phyloP scores from a whole-genome alignment of 2,329 filamentous ascomycete species.

The Xenoacremonium recifei region DNA sequence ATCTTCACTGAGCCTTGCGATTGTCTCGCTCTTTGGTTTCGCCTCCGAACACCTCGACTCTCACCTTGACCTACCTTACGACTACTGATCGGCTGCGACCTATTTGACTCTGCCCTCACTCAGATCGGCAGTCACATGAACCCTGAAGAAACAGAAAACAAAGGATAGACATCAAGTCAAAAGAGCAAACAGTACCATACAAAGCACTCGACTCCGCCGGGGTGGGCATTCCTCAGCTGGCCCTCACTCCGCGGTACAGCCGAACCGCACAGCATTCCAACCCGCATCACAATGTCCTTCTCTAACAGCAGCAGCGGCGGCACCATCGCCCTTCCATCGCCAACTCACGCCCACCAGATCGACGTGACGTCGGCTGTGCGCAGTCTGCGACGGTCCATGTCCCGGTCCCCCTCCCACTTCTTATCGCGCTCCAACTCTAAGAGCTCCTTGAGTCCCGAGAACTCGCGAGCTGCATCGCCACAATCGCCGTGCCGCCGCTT shows the following conservation, averaged over 20 bases:
- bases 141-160: too few species aligned
- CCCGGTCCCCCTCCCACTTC: slow-evolving; percentile 91
- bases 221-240: slow-evolving; percentile 28
- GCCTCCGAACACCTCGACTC: not conserved
- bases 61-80: not conserved
- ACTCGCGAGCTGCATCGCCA: slow-evolving; percentile 45
- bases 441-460: slow-evolving; percentile 45
- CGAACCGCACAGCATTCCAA: slow-evolving; percentile 27
- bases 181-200: too few species aligned
- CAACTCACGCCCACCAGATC: slow-evolving; percentile 77
- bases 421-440: slow-evolving; percentile 52
- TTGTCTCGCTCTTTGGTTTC: slow-evolving; percentile 8
- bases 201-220: too few species aligned
- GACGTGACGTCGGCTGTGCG: slow-evolving; percentile 80
- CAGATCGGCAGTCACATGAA: too few species aligned
- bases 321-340: slow-evolving; percentile 83
- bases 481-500: slow-evolving; percentile 52
- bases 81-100: too few species aligned
- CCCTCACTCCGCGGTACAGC: slow-evolving; percentile 22
- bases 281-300: slow-evolving; percentile 51
- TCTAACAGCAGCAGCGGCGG: slow-evolving; percentile 62
- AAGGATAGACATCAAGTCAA: too few species aligned
- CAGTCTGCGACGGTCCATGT: slow-evolving; percentile 82
- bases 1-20: slow-evolving; percentile 15
- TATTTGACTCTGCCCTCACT: too few species aligned